These are phyloP conservation scores for Citrus glauca DNA, from an alignment of 345 rosid species.

Conservation along the genomic window DNA sequence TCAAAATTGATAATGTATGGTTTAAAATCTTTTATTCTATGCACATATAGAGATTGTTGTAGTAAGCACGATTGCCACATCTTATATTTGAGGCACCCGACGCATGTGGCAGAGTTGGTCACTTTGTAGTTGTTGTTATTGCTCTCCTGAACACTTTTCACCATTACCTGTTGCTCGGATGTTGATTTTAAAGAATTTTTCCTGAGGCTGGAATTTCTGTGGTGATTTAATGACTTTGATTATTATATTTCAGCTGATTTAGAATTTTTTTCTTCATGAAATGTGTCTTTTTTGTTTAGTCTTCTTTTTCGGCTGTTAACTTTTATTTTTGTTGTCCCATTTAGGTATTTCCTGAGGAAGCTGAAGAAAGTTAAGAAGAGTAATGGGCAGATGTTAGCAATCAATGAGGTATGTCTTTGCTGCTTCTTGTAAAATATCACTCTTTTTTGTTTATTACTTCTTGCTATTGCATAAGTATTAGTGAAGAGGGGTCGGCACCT, in stretches of 20 bases:
- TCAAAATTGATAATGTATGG: not conserved
- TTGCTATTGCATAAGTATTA: not conserved
- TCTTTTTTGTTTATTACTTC: not conserved
- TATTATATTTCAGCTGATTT: not conserved
- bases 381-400: conserved; percentile 14
- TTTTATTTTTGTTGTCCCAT: not conserved
- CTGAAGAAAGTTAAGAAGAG: conserved; percentile 18
- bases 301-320: no score
- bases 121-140: no score
- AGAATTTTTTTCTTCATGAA: no score
- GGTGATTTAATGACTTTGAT: no score
- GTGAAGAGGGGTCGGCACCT: not conserved
- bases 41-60: not conserved
- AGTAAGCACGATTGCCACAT: not conserved
- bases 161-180: no score
- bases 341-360: conserved; percentile 19
- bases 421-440: not conserved
- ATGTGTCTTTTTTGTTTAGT: no score
- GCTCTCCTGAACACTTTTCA: no score
- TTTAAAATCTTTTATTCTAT: no score
- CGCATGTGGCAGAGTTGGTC: not conserved
- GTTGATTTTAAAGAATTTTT: not conserved
- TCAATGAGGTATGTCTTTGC: conserved; percentile 3
- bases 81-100: not conserved
- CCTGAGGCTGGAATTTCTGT: no score